Evolutionary conservation across 371 early-diverging fungal species (phyloP), one percentile per base, ranked within the genome.

Genomic region (Apophysomyces sp.): DNA sequence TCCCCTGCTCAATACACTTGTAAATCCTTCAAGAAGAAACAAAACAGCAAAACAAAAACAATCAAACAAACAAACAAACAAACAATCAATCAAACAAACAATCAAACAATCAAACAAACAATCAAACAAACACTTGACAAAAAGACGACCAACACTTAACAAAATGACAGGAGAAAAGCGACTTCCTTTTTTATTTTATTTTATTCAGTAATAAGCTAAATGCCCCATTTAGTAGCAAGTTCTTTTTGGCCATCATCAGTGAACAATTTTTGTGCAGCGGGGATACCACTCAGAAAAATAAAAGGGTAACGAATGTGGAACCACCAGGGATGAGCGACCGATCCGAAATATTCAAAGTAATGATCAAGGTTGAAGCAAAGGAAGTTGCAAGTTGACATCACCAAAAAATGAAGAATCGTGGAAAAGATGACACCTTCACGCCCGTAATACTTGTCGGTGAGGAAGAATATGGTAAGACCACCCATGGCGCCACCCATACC

Each of bases 291-390:
- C 18, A 62, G 21, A 15, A 62, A 62, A 30, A 62, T 62, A 7
- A 62, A 21, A 16, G 62, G 62, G n/a, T 62, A 62, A 7, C 62
- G 55, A 8, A 56, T 18, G 21, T 62, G 62, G 62, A 62, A 62
- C 30, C 55, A 62, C 56, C 49, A 55, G 2, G 62, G 62, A 18
- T 55, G 55, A n/a, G 39, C 8, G 15, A 55, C 32, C 15, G 62
- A 55, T 9, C 62, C 62, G 41, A 62, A 62, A 18, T 55, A 62
- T 13, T 62, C 30, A 15, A 34, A 52, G 11, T 55, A 41, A 34
- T 55, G 55, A 16, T 55, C 62, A 4, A 62, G 56, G 7, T 55
- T 55, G 21, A 40, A 62, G 32, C 55, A 62, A 31, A 62, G 27
- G 21, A 40, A 55, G 27, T 62, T 62, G 44, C 62, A 62, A 18